Conservation (phyloP, 129 eudicot genomes). For the Saussurea involucrata region DNA sequence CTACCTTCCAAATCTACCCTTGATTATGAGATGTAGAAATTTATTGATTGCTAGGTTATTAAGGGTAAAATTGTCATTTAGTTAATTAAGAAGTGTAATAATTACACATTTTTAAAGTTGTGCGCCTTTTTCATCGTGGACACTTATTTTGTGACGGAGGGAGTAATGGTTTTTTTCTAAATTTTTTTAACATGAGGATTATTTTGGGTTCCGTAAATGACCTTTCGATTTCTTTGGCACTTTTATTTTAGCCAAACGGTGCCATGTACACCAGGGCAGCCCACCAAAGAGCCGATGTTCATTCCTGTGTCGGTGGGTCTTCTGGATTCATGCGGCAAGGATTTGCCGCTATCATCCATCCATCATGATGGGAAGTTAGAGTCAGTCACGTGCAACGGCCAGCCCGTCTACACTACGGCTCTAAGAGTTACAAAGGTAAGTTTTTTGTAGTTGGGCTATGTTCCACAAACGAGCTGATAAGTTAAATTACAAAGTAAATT, state of each 20-base stretch:
- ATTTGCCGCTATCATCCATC: slow-evolving; percentile 72
- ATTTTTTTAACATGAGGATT: background rate
- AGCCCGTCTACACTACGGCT: slow-evolving; percentile 61
- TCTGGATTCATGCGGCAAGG: slow-evolving; percentile 84
- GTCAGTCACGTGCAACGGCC: slow-evolving; percentile 40
- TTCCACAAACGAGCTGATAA: background rate
- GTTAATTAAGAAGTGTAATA: background rate
- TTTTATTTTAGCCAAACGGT: slow-evolving; percentile 65
- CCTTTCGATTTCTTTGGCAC: background rate
- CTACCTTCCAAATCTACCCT: background rate
- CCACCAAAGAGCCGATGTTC: slow-evolving; percentile 85
- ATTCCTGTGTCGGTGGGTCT: slow-evolving; percentile 89
- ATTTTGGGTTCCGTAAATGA: background rate
- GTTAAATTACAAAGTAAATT: background rate
- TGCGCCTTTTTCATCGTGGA: background rate
- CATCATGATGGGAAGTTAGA: slow-evolving; percentile 69
- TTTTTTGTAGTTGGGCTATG: background rate
- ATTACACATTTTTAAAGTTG: background rate
- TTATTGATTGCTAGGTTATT: background rate
- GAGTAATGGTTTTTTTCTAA: background rate
- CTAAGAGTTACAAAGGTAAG: slow-evolving; percentile 88
- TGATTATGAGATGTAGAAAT: background rate
- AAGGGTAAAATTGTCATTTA: background rate
- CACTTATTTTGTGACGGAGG: background rate
- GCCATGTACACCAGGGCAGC: slow-evolving; percentile 95